Conservation (phyloP, 345 rosid genomes). For the Salix udensis region DNA sequence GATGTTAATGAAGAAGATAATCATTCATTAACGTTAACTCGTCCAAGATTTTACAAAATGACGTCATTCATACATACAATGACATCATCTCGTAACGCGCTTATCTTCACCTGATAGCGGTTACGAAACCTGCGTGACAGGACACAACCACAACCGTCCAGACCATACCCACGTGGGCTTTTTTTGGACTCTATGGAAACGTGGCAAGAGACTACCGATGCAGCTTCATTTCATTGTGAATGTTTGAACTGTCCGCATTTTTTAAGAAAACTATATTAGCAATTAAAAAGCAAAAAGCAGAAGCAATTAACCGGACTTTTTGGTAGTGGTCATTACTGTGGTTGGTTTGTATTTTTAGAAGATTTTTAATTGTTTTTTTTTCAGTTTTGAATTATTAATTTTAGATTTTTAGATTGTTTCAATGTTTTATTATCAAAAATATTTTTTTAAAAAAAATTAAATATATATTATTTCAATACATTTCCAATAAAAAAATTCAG, state of each 20-base stretch:
- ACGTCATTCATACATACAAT: not conserved
- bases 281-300: not conserved
- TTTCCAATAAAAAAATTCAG: too few relatives aligned
- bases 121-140: conserved; percentile 38
- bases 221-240: not conserved
- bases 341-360: too few relatives aligned
- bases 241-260: not conserved
- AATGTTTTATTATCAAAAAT: too few relatives aligned
- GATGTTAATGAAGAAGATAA: not conserved
- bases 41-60: not conserved
- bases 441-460: too few relatives aligned
- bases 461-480: too few relatives aligned
- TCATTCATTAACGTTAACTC: not conserved
- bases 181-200: not conserved
- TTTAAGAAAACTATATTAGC: not conserved
- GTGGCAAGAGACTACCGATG: conserved; percentile 4
- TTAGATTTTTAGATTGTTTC: not conserved
- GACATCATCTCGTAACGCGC: conserved; percentile 24
- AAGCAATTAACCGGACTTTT: not conserved
- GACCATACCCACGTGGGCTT: conserved; percentile 9
- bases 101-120: conserved; percentile 21
- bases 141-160: conserved; percentile 28
- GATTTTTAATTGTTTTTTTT: too few relatives aligned
- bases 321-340: too few relatives aligned
- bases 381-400: too few relatives aligned